Evolutionary conservation across 257 asterid species (phyloP), one percentile per base, ranked within the genome.

Genomic region (Knoxia roxburghii): DNA sequence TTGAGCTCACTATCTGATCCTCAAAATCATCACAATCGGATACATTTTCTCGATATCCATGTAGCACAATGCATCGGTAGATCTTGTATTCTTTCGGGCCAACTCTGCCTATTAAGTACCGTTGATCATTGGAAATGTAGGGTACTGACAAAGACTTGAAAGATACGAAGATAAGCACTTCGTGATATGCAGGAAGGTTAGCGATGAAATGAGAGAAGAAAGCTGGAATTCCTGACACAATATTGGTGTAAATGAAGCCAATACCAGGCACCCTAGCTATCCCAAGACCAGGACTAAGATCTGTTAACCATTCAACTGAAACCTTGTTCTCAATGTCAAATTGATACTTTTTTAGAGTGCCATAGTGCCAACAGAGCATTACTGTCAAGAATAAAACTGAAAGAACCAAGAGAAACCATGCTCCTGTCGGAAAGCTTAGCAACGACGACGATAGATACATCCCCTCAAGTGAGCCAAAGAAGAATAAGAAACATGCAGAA

Each of bases 301-400:
- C 92, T 3, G 95, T 88, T 11, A 93, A 81, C 99, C 99, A 90
- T 51, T 90, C 95, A 39, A 93, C 78, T 0, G 90, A 69, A 20
- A 88, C 95, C 65, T 87, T 93, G 89, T 88, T 93, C 55, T 93
- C 88, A 0, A 82, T 24, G 33, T 93, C 97, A 30, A 86, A 93
- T 70, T 85, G 76, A 23, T 88, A 85, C 67, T 90, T 90, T 67
- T 88, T 93, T 41, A 90, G 73, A 23, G 96, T 88, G 63, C 99
- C 99, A 10, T 88, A 93, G 82, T 90, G 96, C 99, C 99, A 93
- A 18, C 95, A 66, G n/a, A 76, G 68, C 99, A 93, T 93, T 46
- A 78, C 74, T 1, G 80, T 79, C 83, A 84, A 79, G 56, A 85
- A 86, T 41, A 88, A 74, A 12, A 82, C 3, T 27, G 80, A 72